phyloP scores from a whole-genome alignment of 129 eudicot genomes.

The Flaveria ramosissima region DNA sequence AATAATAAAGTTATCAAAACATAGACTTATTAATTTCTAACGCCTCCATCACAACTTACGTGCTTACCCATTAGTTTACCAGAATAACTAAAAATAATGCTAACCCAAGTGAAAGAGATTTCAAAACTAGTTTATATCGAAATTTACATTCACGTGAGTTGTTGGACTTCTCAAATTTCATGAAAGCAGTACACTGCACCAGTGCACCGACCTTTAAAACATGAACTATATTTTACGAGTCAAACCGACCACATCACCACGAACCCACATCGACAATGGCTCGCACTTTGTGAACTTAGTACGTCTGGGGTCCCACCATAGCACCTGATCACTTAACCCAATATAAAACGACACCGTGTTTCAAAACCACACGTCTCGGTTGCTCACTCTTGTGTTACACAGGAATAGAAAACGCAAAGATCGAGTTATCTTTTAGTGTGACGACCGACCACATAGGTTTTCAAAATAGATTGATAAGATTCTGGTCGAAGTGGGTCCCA shows the following conservation, averaged over 20 bases:
- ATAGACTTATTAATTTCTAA: too few relatives aligned
- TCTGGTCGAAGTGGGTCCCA: conserved; percentile 3
- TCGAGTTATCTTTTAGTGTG: conserved; percentile 26
- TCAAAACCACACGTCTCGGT: conserved; percentile 1
- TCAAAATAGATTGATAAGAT: not conserved
- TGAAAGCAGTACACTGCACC: not conserved
- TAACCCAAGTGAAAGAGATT: too few relatives aligned
- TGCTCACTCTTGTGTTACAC: not conserved
- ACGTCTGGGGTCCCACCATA: conserved; percentile 19
- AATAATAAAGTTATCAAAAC: too few relatives aligned
- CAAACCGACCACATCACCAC: conserved; percentile 18
- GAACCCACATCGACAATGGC: conserved; percentile 14
- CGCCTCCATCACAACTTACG: too few relatives aligned
- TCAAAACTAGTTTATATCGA: not conserved
- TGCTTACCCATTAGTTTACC: too few relatives aligned
- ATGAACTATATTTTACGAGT: not conserved
- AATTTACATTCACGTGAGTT: not conserved
- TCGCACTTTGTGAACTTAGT: not conserved
- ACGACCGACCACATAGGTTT: conserved; percentile 30
- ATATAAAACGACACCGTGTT: not conserved
- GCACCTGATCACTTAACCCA: conserved; percentile 19
- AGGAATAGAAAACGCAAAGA: not conserved
- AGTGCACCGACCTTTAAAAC: conserved; percentile 20
- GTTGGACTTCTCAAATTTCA: not conserved
- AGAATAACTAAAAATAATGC: too few relatives aligned